These are phyloP conservation scores for Coprinopsis marcescibilis DNA, from an alignment of 768 basidiomycete species.

Conservation along the genomic window DNA sequence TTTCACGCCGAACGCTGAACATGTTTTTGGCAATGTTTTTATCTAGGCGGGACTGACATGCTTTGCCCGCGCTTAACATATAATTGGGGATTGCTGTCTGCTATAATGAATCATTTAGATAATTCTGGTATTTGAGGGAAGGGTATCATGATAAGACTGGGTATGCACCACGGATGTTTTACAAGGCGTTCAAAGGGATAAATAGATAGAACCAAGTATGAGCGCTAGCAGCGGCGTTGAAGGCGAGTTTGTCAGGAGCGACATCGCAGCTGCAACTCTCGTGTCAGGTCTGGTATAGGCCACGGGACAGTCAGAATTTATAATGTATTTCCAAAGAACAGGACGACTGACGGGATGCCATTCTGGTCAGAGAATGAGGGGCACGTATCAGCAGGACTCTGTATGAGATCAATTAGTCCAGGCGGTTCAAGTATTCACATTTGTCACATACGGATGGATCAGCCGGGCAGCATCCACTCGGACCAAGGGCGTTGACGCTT, in stretches of 20 bases:
- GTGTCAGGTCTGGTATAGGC: conserved; percentile 33
- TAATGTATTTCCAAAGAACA: neutral
- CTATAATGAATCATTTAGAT: too few species aligned
- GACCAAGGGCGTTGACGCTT: conserved; percentile 52
- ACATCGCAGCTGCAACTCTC: conserved; percentile 1
- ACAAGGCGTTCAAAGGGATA: too few species aligned
- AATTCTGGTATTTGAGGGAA: too few species aligned
- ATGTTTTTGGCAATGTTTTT: neutral
- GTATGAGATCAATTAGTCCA: neutral
- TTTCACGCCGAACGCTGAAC: neutral
- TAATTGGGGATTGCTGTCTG: too few species aligned
- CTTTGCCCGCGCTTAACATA: too few species aligned
- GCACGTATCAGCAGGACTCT: conserved; percentile 52
- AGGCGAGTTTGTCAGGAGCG: neutral
- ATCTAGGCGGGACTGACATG: too few species aligned
- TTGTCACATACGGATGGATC: conserved; percentile 46
- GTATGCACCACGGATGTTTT: too few species aligned
- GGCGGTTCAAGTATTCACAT: too few species aligned
- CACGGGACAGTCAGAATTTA: neutral
- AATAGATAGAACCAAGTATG: neutral
- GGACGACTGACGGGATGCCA: conserved; percentile 51
- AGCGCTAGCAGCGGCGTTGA: neutral
- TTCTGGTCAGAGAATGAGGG: conserved; percentile 67
- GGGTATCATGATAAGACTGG: too few species aligned
- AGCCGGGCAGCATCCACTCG: conserved; percentile 66